Conservation (phyloP, 1,139 yeast genomes). For the Yamadazyma sp. region DNA sequence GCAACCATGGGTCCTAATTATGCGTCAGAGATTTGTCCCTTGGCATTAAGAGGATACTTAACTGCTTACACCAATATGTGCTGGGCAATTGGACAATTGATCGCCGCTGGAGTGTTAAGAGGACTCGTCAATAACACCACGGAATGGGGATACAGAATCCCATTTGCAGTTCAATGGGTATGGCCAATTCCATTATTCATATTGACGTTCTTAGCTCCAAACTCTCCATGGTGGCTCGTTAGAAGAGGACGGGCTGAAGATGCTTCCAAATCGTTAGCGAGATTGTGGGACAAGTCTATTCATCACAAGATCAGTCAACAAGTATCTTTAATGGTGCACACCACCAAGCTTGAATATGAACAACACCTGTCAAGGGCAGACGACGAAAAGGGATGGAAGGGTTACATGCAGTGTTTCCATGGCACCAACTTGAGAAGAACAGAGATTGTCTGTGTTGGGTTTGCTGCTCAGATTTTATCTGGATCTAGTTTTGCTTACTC, state of each 20-base stretch:
- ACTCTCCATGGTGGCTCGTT: constrained; percentile 18
- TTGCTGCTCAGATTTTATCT: constrained; percentile 11
- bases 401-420: constrained; percentile 19
- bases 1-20: constrained; percentile 45
- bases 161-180: constrained; percentile 43
- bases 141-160: constrained; percentile 38
- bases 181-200: constrained; percentile 30
- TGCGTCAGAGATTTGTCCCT: constrained; percentile 49
- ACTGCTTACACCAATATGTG: constrained; percentile 43
- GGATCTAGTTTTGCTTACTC: constrained; percentile 15
- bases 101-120: constrained; percentile 39
- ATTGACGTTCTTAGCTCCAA: constrained; percentile 27
- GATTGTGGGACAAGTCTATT: constrained; percentile 4
- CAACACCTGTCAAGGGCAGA: constrained; percentile 2
- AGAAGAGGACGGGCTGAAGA: constrained; percentile 11
- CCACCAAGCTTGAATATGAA: constrained; percentile 11
- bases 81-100: constrained; percentile 46
- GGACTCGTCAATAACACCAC: constrained; percentile 23
- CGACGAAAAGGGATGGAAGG: constrained; percentile 20
- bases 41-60: constrained; percentile 40
- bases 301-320: constrained; percentile 9
- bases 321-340: constrained; percentile 11
- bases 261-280: constrained; percentile 8
- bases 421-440: constrained; percentile 23
- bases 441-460: constrained; percentile 20